Percentiles rank a stretch among this genome's conserved stretches.
These are phyloP conservation scores for Miamiensis avidus DNA, from an alignment of 169 alveolate species.

Conservation along the genomic window DNA sequence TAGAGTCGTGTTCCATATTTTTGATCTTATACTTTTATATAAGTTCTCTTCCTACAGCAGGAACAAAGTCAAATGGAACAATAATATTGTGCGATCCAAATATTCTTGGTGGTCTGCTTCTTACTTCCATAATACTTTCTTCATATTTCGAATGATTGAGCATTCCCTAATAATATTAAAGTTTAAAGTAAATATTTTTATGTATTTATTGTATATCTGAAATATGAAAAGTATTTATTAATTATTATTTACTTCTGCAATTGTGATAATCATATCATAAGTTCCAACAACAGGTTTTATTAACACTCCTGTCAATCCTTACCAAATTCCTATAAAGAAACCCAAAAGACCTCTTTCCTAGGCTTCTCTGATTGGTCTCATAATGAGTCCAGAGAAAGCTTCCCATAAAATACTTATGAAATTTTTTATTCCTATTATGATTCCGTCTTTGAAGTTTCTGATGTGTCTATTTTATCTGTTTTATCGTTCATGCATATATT, in stretches of 20 bases:
- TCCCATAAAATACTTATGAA: constrained; percentile 27
- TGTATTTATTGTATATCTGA: background rate
- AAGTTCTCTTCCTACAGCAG: constrained; percentile 46
- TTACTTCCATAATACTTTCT: constrained; percentile 49
- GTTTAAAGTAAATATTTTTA: background rate
- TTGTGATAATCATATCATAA: constrained; percentile 39
- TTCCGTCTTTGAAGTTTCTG: constrained; percentile 46
- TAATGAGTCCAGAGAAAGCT: constrained; percentile 34
- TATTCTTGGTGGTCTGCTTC: constrained; percentile 45
- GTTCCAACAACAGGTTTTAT: constrained; percentile 42
- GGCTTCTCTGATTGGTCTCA: constrained; percentile 37
- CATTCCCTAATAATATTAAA: constrained; percentile 12
- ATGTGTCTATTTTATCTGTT: constrained; percentile 43
- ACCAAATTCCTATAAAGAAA: constrained; percentile 29
- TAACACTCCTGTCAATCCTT: constrained; percentile 31
- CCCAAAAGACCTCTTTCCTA: constrained; percentile 43
- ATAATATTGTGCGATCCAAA: constrained; percentile 32
- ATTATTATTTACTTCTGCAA: constrained; percentile 31
- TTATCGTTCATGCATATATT: constrained; percentile 38
- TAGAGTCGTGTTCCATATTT: constrained; percentile 29
- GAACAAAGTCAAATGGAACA: constrained; percentile 34
- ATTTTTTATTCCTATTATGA: constrained; percentile 46
- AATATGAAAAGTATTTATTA: too few relatives aligned
- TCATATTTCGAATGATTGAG: constrained; percentile 40
- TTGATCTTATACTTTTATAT: constrained; percentile 39